Conservation (phyloP, 371 early-diverging fungal genomes). For the Coemansia sp. region DNA sequence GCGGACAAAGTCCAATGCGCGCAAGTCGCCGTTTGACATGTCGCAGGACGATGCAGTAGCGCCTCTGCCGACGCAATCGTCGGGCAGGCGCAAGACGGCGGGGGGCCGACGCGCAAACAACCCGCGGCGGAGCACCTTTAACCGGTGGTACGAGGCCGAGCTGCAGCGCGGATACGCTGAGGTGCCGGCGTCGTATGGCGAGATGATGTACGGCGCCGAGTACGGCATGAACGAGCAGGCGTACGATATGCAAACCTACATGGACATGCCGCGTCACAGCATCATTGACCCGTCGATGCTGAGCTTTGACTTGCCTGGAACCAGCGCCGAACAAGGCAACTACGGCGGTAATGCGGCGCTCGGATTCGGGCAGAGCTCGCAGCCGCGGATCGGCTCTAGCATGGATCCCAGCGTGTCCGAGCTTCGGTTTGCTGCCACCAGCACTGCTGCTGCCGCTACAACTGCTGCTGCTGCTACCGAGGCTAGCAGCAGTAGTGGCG, state of each 20-base stretch:
- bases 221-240: conserved; percentile 11
- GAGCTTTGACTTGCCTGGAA: conserved; percentile 35
- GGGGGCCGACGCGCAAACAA: background rate
- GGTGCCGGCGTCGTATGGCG: conserved; percentile 10
- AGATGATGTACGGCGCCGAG: background rate
- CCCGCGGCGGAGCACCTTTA: conserved; percentile 8
- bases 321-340: conserved; percentile 8
- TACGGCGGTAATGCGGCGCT: conserved; percentile 8
- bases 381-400: background rate
- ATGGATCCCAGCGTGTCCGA: no score
- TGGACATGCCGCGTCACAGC: conserved; percentile 47
- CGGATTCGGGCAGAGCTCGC: conserved; percentile 3
- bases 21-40: conserved; percentile 4
- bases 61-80: conserved; percentile 3
- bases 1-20: conserved; percentile 4
- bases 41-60: background rate
- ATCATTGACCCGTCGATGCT: conserved; percentile 49
- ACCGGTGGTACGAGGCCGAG: conserved; percentile 19
- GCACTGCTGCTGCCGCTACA: background rate
- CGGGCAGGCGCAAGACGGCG: background rate
- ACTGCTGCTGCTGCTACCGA: background rate
- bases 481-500: background rate
- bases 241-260: conserved; percentile 28
- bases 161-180: conserved; percentile 16
- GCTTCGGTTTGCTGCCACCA: background rate